Evolutionary conservation across 2,329 filamentous ascomycete species (phyloP), one percentile per base, ranked within the genome.

Genomic region (Thielaviopsis euricoi): DNA sequence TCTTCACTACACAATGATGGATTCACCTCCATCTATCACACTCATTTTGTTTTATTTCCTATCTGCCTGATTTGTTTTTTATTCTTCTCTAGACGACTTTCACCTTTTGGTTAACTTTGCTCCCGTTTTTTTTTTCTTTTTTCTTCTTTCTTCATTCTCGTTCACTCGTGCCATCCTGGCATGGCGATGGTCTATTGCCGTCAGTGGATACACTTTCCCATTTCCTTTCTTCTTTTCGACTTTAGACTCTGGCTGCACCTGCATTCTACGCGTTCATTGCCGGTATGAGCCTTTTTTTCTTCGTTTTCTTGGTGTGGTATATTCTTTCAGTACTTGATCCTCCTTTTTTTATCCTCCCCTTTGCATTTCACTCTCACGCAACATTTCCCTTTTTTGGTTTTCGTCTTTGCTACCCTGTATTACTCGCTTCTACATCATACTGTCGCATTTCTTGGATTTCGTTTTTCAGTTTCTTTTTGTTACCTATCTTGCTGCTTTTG

Each of bases 51-150:
- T 51, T 40, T n/a, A 19, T 23, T 46, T 53, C 23, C n/a, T 52
- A 52, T 52, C 49, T 52, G 22, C 50, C 48, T 56, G 26, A 52
- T 40, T 51, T 17, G 22, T 51, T 56, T 37, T 52, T 56, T 26
- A 25, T 50, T 51, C 21, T 37, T 56, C n/a, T 25, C 12, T 55
- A 46, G 33, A 37, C 7, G 22, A 37, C 25, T 53, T 53, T 43
- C 52, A 40, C 53, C 25, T 23, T 55, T 43, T 21, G 53, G 23
- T 40, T 49, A 26, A 37, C 25, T 49, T 51, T 56, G 19, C 25
- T 56, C 43, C 13, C 37, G 23, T 7, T 43, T 53, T 40, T 22
- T 26, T 48, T 9, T 48, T 43, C 13, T 46, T 46, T 19, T 19
- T 6, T 49, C 21, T 52, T 29, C n/a, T 12, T 25, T 48, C 5